Percentiles rank a stretch among this genome's conserved stretches.
These are phyloP conservation scores for Periconia sp. DNA, from an alignment of 2,329 filamentous ascomycete species.

Conservation along the genomic window DNA sequence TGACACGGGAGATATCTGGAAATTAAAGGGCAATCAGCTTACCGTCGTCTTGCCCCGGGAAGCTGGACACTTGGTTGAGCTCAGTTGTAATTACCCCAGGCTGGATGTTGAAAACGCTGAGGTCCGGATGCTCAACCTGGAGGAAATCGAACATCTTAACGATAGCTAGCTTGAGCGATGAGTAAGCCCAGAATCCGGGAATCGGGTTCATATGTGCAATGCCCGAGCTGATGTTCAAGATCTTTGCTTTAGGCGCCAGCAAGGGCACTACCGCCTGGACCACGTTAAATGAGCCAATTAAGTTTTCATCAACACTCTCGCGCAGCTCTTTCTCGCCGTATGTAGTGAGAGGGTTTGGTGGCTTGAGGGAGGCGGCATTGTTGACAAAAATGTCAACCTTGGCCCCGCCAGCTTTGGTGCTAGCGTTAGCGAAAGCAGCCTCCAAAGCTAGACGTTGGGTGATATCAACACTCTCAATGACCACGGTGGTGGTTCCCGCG, in stretches of 20 bases:
- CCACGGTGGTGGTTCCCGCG: constrained; percentile 7
- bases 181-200: constrained; percentile 13
- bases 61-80: constrained; percentile 30
- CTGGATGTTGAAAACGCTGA: constrained; percentile 40
- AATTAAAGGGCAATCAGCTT: constrained; percentile 15
- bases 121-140: constrained; percentile 11
- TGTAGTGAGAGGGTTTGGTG: constrained; percentile 29
- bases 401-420: constrained; percentile 21
- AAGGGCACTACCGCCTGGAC: constrained; percentile 45
- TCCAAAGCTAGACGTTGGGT: constrained; percentile 30
- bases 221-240: constrained; percentile 45
- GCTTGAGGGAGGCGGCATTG: constrained; percentile 44
- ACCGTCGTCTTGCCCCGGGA: constrained; percentile 36
- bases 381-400: constrained; percentile 51
- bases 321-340: constrained; percentile 42
- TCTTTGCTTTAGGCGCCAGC: constrained; percentile 37
- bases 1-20: too few relatives aligned
- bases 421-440: constrained; percentile 40
- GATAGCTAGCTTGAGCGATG: constrained; percentile 32
- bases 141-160: constrained; percentile 38
- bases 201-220: constrained; percentile 13
- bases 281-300: constrained; percentile 41
- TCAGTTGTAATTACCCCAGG: constrained; percentile 40
- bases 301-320: constrained; percentile 41
- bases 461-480: constrained; percentile 14